Conservation (phyloP, 1,284 basidiomycete genomes). For the Puccinia novopanici region DNA sequence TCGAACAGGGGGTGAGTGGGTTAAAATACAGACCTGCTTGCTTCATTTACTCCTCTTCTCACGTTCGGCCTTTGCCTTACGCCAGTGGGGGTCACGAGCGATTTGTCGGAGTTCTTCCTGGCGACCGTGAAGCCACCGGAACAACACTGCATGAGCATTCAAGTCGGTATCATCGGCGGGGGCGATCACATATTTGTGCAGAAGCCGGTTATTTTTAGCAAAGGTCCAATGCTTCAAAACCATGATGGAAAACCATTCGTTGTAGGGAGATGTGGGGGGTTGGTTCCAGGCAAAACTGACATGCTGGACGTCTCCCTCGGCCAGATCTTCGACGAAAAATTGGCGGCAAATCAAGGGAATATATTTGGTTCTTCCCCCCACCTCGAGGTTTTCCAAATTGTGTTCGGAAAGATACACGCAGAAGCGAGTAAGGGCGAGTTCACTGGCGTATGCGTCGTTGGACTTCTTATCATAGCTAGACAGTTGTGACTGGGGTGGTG, state of each 20-base stretch:
- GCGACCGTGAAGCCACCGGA: constrained; percentile 9
- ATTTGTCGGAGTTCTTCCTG: background rate
- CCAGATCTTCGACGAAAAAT: constrained; percentile 15
- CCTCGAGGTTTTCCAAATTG: background rate
- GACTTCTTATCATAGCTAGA: background rate
- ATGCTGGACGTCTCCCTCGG: background rate
- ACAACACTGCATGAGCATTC: constrained; percentile 2
- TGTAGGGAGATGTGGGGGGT: constrained; percentile 1
- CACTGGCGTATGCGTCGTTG: background rate
- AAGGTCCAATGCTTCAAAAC: constrained; percentile 11
- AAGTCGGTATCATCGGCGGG: background rate
- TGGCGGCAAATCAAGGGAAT: constrained; percentile 9
- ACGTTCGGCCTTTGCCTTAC: background rate
- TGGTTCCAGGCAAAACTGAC: constrained; percentile 11
- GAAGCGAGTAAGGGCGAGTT: background rate
- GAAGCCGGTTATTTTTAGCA: background rate
- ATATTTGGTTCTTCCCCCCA: constrained; percentile 2
- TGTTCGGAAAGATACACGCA: background rate
- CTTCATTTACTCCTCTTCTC: background rate
- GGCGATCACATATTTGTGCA: constrained; percentile 11
- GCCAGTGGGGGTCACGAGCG: background rate
- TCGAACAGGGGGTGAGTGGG: no score
- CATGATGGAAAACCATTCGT: constrained; percentile 8
- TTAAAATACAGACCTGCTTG: constrained; percentile 4
- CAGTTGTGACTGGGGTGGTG: background rate